Conservation (phyloP, 345 rosid species). For the Boechera stricta region DNA sequence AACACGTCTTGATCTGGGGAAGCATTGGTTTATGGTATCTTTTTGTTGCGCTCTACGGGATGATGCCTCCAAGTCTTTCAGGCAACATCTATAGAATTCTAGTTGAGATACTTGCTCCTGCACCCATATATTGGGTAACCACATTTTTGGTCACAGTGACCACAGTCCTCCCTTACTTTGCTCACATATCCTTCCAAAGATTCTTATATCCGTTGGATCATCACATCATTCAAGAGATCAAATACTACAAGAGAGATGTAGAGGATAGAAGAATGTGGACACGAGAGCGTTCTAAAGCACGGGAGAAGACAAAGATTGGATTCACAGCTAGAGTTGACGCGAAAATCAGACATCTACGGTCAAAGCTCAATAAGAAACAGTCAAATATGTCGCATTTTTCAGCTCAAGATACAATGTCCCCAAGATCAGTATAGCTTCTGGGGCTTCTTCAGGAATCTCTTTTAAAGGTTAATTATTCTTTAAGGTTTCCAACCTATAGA, state of each 20-base stretch:
- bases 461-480: slow-evolving; percentile 10
- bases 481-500: slow-evolving; percentile 14
- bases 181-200: slow-evolving; percentile 76
- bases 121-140: slow-evolving; percentile 77
- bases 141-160: slow-evolving; percentile 70
- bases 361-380: slow-evolving; percentile 71
- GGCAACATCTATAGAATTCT: slow-evolving; percentile 69
- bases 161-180: slow-evolving; percentile 68
- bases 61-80: slow-evolving; percentile 68
- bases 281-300: slow-evolving; percentile 81
- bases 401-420: slow-evolving; percentile 48
- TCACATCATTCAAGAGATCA: slow-evolving; percentile 93
- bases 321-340: slow-evolving; percentile 95
- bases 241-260: slow-evolving; percentile 76
- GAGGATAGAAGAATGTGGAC: slow-evolving; percentile 90
- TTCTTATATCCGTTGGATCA: slow-evolving; percentile 87
- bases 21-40: slow-evolving; percentile 80
- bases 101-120: slow-evolving; percentile 82
- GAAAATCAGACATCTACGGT: slow-evolving; percentile 79
- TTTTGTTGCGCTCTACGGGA: slow-evolving; percentile 76
- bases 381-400: slow-evolving; percentile 45
- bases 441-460: slow-evolving; percentile 16
- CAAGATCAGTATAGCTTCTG: slow-evolving; percentile 44
- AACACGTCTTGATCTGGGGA: slow-evolving; percentile 89
- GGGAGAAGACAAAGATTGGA: slow-evolving; percentile 93